Conservation (phyloP, 768 basidiomycete genomes). For the Termitomyces sp. region DNA sequence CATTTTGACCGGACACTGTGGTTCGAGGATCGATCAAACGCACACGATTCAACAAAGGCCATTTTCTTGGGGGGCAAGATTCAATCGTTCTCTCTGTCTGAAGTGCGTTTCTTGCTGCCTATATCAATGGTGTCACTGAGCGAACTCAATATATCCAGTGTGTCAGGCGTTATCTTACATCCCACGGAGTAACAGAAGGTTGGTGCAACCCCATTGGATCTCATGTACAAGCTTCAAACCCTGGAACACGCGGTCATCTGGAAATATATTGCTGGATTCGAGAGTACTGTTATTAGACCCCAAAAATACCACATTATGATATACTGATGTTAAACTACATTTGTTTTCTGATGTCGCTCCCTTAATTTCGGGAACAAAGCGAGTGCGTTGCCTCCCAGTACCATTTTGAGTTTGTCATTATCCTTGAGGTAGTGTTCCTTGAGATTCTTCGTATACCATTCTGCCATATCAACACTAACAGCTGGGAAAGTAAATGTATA, state of each 20-base stretch:
- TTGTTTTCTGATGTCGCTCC: neutral
- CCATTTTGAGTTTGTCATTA: constrained; percentile 29
- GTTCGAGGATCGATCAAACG: constrained; percentile 86
- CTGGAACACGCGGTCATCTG: constrained; percentile 45
- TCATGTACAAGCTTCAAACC: constrained; percentile 59
- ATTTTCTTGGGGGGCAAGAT: constrained; percentile 83
- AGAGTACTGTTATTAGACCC: constrained; percentile 12
- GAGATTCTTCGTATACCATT: constrained; percentile 58
- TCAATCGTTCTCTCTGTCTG: constrained; percentile 69
- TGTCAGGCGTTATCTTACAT: constrained; percentile 66
- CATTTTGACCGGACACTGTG: constrained; percentile 87
- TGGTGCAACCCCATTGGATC: constrained; percentile 57
- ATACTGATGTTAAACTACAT: neutral
- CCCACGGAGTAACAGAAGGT: constrained; percentile 68
- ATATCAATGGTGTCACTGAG: neutral
- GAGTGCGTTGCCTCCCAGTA: constrained; percentile 48
- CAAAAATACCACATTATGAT: neutral
- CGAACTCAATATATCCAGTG: constrained; percentile 35
- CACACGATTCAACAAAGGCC: constrained; percentile 57
- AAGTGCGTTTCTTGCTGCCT: constrained; percentile 34
- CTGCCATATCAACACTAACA: constrained; percentile 47
- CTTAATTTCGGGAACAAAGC: constrained; percentile 40
- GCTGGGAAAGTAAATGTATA: constrained; percentile 31
- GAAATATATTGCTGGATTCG: constrained; percentile 63
- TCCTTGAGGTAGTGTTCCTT: constrained; percentile 42